Percentiles rank a stretch among this genome's conserved stretches.
Evolutionary conservation across 1,284 basidiomycete species (phyloP).

Genomic region (Mrakiaceae sp.): DNA sequence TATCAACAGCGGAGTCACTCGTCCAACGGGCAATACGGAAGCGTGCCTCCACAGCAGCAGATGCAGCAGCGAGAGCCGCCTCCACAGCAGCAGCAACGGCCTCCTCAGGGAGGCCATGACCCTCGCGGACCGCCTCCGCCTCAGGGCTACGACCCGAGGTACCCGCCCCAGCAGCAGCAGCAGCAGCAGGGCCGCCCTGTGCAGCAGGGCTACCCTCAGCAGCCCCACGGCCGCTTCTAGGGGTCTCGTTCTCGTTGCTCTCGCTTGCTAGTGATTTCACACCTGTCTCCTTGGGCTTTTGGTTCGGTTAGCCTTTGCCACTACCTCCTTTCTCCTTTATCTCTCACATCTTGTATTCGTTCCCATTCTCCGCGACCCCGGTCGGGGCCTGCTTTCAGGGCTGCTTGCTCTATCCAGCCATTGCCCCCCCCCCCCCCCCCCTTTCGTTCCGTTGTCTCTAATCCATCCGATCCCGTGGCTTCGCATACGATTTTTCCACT

Average conservation of each 20-base stretch:
- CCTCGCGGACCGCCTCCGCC: neutral
- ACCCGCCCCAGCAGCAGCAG: conserved; percentile 15
- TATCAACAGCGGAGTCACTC: neutral
- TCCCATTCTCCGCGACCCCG: too few relatives aligned
- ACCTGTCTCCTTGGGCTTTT: neutral
- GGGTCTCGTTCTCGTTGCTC: neutral
- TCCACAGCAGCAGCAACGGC: conserved; percentile 8
- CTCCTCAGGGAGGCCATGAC: neutral
- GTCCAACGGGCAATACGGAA: neutral
- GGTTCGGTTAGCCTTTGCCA: too few relatives aligned
- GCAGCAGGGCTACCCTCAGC: neutral
- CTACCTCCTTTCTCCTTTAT: neutral
- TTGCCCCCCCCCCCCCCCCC: too few relatives aligned
- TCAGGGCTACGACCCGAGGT: conserved; percentile 14
- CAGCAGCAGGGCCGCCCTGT: neutral
- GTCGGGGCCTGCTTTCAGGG: too few relatives aligned
- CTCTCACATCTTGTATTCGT: neutral
- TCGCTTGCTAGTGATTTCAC: neutral
- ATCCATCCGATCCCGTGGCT: too few relatives aligned
- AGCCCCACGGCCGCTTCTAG: neutral
- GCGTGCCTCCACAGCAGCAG: neutral
- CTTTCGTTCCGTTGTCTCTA: too few relatives aligned
- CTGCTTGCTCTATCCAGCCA: too few relatives aligned
- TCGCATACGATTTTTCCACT: too few relatives aligned
- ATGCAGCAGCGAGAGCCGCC: neutral